Evolutionary conservation across 1,139 yeast genomes (phyloP), one percentile per base, ranked within the genome.

Genomic region (Yamadazyma membranifaciens): DNA sequence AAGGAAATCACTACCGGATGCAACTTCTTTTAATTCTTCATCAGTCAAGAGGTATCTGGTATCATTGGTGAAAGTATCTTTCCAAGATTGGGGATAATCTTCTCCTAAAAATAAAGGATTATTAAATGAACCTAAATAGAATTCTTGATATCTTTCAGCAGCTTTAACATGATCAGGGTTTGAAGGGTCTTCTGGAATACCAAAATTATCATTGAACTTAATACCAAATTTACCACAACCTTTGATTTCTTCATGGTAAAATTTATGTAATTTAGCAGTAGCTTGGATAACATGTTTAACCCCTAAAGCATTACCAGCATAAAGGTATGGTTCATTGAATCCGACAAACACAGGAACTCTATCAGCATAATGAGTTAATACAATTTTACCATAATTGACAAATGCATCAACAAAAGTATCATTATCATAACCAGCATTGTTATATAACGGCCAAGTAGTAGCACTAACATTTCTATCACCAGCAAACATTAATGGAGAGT

Each of bases 321-420:
- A 51, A 2, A 56, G 45, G 34, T 54, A 53, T 5, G 71, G 71
- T 42, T 65, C 70, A 44, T 65, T 65, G 41, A 62, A 46, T 4
- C 67, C 60, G 38, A 65, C 48, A 61, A 65, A 65, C 12, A 56
- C 38, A 9, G 62, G 60, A 13, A 65, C 69, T 44, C 65, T 57
- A 28, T 63, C 63, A 10, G 63, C 65, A 38, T 55, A 55, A 36
- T 63, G 63, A 26, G 63, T 49, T 43, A 65, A 56, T 12, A 65
- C 56, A 13, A 59, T 55, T 29, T 57, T 54, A 26, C 67, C 65
- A 43, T 65, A 65, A 37, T 57, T 47, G 27, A 52, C 61, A 46
- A 63, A 65, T 24, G 64, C 67, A 6, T 60, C 60, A 12, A 59
- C 58, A 33, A 64, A 56, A n/a, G 49, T 49, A 3, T 49, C 51